phyloP scores from a whole-genome alignment of 345 rosid species.

The Brassica carinata region DNA sequence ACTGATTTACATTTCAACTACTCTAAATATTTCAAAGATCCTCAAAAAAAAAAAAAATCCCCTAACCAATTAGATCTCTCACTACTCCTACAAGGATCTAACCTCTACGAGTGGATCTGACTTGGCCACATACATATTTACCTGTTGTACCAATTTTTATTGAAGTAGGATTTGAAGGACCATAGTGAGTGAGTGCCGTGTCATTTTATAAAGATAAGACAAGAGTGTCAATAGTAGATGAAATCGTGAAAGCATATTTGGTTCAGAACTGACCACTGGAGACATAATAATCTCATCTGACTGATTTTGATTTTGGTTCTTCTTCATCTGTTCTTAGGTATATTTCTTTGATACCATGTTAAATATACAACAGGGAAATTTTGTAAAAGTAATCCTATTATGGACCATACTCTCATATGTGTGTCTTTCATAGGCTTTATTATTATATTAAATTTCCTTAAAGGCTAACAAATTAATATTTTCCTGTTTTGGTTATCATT shows the following conservation, averaged over 20 bases:
- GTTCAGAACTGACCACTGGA: constrained; percentile 16
- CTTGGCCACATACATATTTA: background rate
- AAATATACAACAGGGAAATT: background rate
- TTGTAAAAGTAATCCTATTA: background rate
- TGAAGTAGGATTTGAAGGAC: background rate
- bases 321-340: constrained; percentile 15
- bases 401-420: constrained; percentile 7
- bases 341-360: background rate
- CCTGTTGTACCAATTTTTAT: background rate
- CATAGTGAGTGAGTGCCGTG: background rate
- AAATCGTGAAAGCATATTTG: constrained; percentile 15
- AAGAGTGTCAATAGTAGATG: constrained; percentile 15
- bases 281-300: constrained; percentile 22
- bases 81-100: background rate
- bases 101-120: background rate
- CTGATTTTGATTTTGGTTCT: constrained; percentile 15
- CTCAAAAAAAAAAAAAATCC: background rate
- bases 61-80: background rate
- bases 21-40: background rate
- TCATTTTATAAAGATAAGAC: constrained; percentile 6
- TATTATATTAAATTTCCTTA: background rate
- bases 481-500: background rate
- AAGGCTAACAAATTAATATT: background rate
- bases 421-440: constrained; percentile 2
- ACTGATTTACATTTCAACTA: background rate